Conservation (phyloP, 2,329 filamentous ascomycete species). For the Epicoccum nigrum region DNA sequence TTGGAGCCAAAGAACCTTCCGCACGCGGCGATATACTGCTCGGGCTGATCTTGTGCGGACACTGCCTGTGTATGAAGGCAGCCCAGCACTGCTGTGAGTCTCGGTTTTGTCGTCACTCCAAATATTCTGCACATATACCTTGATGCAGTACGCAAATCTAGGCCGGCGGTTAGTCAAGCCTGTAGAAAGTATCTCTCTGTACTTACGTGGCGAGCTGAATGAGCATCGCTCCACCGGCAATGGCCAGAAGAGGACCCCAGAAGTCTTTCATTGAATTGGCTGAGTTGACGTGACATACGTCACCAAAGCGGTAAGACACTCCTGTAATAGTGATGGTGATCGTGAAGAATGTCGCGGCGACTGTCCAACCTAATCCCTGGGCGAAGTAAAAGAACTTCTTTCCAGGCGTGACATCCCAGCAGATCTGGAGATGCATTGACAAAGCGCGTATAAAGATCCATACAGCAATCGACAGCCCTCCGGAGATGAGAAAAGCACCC, state of each 20-base stretch:
- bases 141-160: slow-evolving; percentile 79
- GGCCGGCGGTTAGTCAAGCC: slow-evolving; percentile 15
- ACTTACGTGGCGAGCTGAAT: slow-evolving; percentile 83
- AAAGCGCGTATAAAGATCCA: slow-evolving; percentile 92
- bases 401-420: slow-evolving; percentile 92
- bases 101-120: slow-evolving; percentile 74
- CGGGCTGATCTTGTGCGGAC: slow-evolving; percentile 79
- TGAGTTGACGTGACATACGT: slow-evolving; percentile 94
- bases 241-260: slow-evolving; percentile 85
- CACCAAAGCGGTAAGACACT: slow-evolving; percentile 91
- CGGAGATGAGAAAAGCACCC: slow-evolving; percentile 82
- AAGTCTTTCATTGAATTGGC: slow-evolving; percentile 80
- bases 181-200: neutral
- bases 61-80: slow-evolving; percentile 73
- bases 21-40: slow-evolving; percentile 85
- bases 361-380: slow-evolving; percentile 80
- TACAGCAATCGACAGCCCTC: slow-evolving; percentile 81
- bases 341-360: slow-evolving; percentile 76
- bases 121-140: slow-evolving; percentile 88
- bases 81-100: slow-evolving; percentile 64
- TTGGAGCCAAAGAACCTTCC: slow-evolving; percentile 85
- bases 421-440: slow-evolving; percentile 95
- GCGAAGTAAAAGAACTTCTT: slow-evolving; percentile 87
- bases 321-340: slow-evolving; percentile 83
- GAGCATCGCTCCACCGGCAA: slow-evolving; percentile 76